Percentiles rank a stretch among this genome's conserved stretches.
phyloP scores from a whole-genome alignment of 1,284 basidiomycete species.

The Cryptococcus amylolentus region DNA sequence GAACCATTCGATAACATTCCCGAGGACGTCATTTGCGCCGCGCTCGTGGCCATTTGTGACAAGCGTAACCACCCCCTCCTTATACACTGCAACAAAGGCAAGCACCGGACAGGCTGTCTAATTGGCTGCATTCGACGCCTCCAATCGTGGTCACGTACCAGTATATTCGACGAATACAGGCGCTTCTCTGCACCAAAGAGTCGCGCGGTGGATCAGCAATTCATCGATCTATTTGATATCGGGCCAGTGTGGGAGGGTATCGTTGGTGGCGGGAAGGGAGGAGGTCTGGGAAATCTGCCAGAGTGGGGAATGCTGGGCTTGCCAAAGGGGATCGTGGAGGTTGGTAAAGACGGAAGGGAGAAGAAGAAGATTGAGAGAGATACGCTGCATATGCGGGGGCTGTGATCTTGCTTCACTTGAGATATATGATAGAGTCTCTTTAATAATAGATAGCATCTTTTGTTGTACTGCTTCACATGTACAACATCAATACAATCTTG shows the following conservation, averaged over 20 bases:
- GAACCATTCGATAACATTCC: constrained; percentile 55
- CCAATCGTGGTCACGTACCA: constrained; percentile 55
- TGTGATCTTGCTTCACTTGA: neutral
- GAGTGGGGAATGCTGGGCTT: constrained; percentile 39
- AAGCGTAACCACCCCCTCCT: constrained; percentile 56
- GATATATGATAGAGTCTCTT: too few relatives aligned
- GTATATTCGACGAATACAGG: constrained; percentile 57
- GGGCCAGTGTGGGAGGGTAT: constrained; percentile 36
- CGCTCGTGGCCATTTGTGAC: constrained; percentile 56
- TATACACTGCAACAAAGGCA: constrained; percentile 61
- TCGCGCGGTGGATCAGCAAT: constrained; percentile 56
- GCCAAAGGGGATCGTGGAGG: constrained; percentile 14
- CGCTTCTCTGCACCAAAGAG: constrained; percentile 55
- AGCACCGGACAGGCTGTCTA: constrained; percentile 58
- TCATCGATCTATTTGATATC: constrained; percentile 54
- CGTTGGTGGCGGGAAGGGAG: constrained; percentile 22
- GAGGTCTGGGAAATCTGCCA: constrained; percentile 38
- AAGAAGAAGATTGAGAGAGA: neutral
- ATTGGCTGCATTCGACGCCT: constrained; percentile 56
- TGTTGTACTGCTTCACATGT: neutral
- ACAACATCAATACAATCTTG: neutral
- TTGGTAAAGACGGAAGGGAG: neutral
- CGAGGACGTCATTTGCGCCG: constrained; percentile 55
- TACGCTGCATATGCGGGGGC: neutral
- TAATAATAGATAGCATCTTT: too few relatives aligned